Base-by-base conservation (phyloP, 768 basidiomycete species). In the Rhodotorula diobovata region DNA sequence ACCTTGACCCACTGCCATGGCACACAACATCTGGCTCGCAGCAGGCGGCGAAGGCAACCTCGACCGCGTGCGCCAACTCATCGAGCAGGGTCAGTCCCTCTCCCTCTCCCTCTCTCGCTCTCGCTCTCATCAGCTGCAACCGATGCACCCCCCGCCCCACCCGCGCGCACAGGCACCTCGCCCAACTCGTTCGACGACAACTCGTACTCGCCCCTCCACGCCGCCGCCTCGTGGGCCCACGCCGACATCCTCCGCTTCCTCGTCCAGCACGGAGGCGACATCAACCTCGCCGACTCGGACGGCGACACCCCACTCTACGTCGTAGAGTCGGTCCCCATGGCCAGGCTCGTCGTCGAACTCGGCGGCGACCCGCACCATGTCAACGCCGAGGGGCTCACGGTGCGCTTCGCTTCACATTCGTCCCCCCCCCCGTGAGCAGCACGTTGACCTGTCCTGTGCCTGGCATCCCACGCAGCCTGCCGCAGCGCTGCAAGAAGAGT, bases 301-400 rank as follows among this genome's bases (percentile, higher is more conserved):
- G 81, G 81, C n/a, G 83, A 83, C 41, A 82, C 82, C 5, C 82
- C 82, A 15, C 72, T 83, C 30, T 83, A 79, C 76, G 80, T 81
- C 16, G 82, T 81, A 7, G 83, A 83, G 70, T 76, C 59, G 21
- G 71, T 81, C 12, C 79, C 80, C 28, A 79, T 79, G 35, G 81
- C 81, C 15, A 61, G 72, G 46, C 79, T 78, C 53, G 67, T 82
- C 61, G 73, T 83, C 30, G 80, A 81, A 60, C 76, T 80, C 28
- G 83, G 83, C 18, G 82, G 81, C 4, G 79, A 82, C 60, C 67
- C 77, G 4, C 61, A 41, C 0, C 66, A 67, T 45, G 54, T 61
- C 72, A 82, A 82, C 70, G 68, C 73, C 5, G 82, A 82, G 34
- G 83, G 82, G 1, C 43, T 80, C 60, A 80, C 79, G 0, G 82